Conservation (phyloP, 2,329 filamentous ascomycete species). For the Metarhizium guizhouense region DNA sequence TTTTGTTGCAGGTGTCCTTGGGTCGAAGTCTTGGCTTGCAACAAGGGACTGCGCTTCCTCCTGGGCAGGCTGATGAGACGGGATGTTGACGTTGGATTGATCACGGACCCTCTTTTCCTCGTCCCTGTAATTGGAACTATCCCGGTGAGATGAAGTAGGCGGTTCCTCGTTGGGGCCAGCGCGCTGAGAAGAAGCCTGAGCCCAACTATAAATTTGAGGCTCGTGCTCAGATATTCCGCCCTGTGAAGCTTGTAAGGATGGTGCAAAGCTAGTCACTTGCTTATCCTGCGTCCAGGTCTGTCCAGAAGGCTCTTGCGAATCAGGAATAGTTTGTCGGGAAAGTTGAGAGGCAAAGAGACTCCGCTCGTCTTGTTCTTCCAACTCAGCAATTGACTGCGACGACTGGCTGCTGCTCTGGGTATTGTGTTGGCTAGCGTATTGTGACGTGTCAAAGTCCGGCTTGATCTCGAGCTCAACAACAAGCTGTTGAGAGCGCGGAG, state of each 20-base stretch:
- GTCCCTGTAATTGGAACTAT: neutral
- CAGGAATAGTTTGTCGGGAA: constrained; percentile 31
- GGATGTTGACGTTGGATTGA: constrained; percentile 6
- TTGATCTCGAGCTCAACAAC: constrained; percentile 22
- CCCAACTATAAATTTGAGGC: neutral
- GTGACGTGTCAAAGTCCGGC: constrained; percentile 23
- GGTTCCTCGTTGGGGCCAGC: neutral
- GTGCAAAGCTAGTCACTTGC: neutral
- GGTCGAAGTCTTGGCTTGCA: neutral
- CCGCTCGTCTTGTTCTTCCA: constrained; percentile 25
- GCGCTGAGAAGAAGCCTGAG: neutral
- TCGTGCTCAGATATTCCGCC: neutral
- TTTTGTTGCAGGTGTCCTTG: neutral
- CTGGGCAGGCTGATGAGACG: constrained; percentile 17
- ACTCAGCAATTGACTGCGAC: constrained; percentile 24
- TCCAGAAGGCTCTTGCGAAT: constrained; percentile 31
- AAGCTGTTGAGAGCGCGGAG: constrained; percentile 9
- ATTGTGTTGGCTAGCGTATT: constrained; percentile 24
- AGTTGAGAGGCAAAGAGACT: constrained; percentile 19
- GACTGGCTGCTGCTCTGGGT: constrained; percentile 20
- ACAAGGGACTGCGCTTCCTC: neutral
- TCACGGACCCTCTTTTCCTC: neutral
- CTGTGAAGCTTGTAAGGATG: neutral
- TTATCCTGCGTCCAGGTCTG: constrained; percentile 12
- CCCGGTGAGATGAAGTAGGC: neutral